Evolutionary conservation across 495 filamentous ascomycete genomes (phyloP).

Genomic region (Neurospora tetraspora): DNA sequence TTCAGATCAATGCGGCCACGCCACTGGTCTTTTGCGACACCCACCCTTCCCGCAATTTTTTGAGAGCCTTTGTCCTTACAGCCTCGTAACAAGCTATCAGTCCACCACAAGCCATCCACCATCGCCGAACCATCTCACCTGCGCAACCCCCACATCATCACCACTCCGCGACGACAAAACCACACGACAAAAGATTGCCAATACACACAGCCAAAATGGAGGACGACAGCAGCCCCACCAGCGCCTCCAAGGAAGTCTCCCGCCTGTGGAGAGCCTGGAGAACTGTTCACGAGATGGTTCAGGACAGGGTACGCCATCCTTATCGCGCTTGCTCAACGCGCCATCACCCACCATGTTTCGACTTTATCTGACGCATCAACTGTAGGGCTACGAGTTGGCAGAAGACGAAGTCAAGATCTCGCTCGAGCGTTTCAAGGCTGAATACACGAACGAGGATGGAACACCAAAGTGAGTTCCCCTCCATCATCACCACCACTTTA

Average conservation of each 20-base stretch:
- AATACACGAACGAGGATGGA: slow-evolving; percentile 60
- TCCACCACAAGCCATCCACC: not conserved
- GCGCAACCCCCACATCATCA: slow-evolving; percentile 6
- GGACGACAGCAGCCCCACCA: slow-evolving; percentile 39
- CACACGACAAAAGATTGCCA: not conserved
- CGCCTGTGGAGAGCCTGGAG: slow-evolving; percentile 82
- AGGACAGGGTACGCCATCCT: slow-evolving; percentile 54
- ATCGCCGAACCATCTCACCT: not conserved
- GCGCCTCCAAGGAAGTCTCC: slow-evolving; percentile 50
- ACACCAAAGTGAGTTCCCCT: slow-evolving; percentile 55
- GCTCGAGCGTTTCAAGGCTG: slow-evolving; percentile 59
- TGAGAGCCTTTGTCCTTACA: slow-evolving; percentile 9
- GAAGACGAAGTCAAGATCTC: slow-evolving; percentile 81
- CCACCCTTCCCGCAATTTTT: slow-evolving; percentile 10
- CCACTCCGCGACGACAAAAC: not conserved
- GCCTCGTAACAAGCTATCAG: slow-evolving; percentile 2
- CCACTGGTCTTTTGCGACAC: not conserved
- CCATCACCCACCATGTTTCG: not conserved
- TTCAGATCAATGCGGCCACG: not conserved
- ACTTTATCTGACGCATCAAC: not conserved
- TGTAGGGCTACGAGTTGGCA: slow-evolving; percentile 80
- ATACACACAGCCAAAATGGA: slow-evolving; percentile 30
- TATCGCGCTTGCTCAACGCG: not conserved
- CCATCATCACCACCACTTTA: too few species aligned
- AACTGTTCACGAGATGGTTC: slow-evolving; percentile 81